phyloP scores from a whole-genome alignment of 2,329 filamentous ascomycete species.

The Microdochium bolleyi region DNA sequence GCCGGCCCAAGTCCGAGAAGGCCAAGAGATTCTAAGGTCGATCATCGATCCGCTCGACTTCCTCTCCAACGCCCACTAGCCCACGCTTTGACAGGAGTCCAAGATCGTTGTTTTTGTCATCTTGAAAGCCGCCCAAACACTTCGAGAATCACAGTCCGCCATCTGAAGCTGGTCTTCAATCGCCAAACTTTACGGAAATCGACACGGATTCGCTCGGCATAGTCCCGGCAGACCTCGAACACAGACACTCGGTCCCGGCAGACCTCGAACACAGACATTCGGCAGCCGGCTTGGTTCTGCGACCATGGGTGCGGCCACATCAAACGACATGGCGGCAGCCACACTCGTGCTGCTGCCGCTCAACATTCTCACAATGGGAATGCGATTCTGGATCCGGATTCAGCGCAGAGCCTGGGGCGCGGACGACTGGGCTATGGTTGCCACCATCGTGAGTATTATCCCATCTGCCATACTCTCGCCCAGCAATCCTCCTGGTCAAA shows the following conservation, averaged over 20 bases:
- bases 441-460: neutral
- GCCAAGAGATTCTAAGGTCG: no score
- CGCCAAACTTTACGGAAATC: neutral
- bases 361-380: neutral
- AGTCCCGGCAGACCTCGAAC: no score
- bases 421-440: neutral
- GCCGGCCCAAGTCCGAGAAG: no score
- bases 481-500: no score
- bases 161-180: neutral
- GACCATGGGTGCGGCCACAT: neutral
- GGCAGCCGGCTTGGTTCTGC: neutral
- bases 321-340: neutral
- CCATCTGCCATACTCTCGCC: neutral
- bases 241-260: no score
- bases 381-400: neutral
- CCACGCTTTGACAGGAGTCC: neutral
- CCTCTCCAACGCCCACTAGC: no score
- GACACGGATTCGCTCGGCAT: no score
- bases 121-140: neutral
- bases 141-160: neutral
- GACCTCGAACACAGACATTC: neutral
- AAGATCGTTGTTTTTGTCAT: neutral
- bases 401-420: neutral
- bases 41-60: no score
- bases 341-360: neutral